Evolutionary conservation across 371 early-diverging fungal species (phyloP).

Genomic region (Saksenaea oblongispora): DNA sequence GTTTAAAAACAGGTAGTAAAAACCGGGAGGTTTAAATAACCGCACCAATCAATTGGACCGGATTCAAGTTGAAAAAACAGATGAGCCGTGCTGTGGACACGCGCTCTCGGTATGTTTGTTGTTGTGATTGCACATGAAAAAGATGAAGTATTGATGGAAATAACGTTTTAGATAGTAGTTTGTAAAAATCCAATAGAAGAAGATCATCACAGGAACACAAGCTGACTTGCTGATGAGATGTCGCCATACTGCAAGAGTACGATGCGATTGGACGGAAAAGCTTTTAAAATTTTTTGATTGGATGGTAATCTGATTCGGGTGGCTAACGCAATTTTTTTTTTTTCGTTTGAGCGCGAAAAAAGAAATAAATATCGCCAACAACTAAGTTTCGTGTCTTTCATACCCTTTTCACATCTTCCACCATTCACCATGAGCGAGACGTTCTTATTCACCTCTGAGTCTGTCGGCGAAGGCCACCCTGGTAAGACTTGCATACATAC

Average conservation of each 20-base stretch:
- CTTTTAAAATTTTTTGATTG: neutral
- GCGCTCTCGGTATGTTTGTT: neutral
- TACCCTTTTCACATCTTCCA: conserved; percentile 4
- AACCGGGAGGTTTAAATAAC: too few species aligned
- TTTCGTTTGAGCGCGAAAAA: neutral
- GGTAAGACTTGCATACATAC: conserved; percentile 51
- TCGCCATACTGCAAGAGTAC: neutral
- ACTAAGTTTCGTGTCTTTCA: neutral
- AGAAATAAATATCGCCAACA: neutral
- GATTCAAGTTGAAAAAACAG: neutral
- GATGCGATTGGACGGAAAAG: neutral
- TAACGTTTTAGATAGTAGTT: neutral
- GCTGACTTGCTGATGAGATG: conserved; percentile 1
- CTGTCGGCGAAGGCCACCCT: conserved; percentile 99
- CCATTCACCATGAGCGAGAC: conserved; percentile 44
- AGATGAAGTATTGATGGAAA: neutral
- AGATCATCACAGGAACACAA: conserved; percentile 7
- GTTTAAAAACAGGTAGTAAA: too few species aligned
- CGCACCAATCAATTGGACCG: too few species aligned
- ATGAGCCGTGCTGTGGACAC: neutral
- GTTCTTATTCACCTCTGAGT: conserved; percentile 99
- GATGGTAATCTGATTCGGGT: conserved; percentile 1
- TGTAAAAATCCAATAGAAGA: neutral
- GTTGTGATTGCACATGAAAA: neutral
- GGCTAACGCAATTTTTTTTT: conserved; percentile 6